Percentiles rank a stretch among this genome's conserved stretches.
Conservation (phyloP, 495 filamentous ascomycete species). For the Articulospora tetracladia region DNA sequence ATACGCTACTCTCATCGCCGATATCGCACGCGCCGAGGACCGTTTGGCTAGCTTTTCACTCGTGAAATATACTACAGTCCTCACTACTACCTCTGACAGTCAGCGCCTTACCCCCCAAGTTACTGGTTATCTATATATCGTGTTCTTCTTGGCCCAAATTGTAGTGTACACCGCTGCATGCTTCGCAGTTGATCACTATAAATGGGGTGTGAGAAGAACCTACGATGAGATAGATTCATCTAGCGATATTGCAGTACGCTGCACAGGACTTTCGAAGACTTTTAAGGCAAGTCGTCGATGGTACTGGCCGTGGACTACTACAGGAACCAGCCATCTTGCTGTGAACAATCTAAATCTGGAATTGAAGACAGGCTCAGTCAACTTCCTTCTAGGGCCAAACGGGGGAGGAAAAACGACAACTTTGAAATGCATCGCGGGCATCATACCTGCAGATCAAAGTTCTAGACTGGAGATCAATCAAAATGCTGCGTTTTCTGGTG, state of each 20-base stretch:
- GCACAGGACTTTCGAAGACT: slow-evolving; percentile 19
- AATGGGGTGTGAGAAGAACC: slow-evolving; percentile 16
- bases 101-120: not conserved
- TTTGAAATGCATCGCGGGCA: slow-evolving; percentile 39
- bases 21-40: slow-evolving; percentile 16
- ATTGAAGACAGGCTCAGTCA: slow-evolving; percentile 70
- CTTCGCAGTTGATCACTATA: slow-evolving; percentile 12
- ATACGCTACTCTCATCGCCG: slow-evolving; percentile 15
- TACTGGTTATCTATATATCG: slow-evolving; percentile 18
- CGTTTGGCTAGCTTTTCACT: slow-evolving; percentile 7
- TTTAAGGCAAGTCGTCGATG: slow-evolving; percentile 17
- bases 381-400: slow-evolving; percentile 76
- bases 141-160: slow-evolving; percentile 21
- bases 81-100: not conserved
- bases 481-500: slow-evolving; percentile 67
- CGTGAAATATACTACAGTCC: not conserved
- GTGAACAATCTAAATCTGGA: slow-evolving; percentile 78
- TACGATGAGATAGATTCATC: slow-evolving; percentile 14
- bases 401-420: slow-evolving; percentile 85
- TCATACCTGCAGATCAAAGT: slow-evolving; percentile 69
- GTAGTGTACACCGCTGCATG: slow-evolving; percentile 9
- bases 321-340: slow-evolving; percentile 35
- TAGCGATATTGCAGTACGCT: slow-evolving; percentile 22
- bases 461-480: slow-evolving; percentile 49
- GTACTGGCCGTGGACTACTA: slow-evolving; percentile 23